These are phyloP conservation scores for Macrophomina pseudophaseolina DNA, from an alignment of 2,329 filamentous ascomycete species.

Conservation along the genomic window DNA sequence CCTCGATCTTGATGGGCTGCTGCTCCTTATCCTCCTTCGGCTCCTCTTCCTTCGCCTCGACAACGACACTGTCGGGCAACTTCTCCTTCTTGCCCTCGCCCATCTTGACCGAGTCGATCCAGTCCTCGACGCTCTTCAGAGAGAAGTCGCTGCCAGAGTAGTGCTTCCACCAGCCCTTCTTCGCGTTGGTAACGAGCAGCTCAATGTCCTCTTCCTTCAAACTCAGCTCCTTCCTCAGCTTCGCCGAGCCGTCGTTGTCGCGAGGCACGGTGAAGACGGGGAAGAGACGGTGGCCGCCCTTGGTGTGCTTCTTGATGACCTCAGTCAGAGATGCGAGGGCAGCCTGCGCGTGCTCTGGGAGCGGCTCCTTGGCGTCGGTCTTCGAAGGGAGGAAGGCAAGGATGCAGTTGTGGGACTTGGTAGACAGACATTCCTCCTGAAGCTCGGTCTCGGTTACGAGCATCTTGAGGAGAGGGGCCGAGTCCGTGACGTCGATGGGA, in stretches of 20 bases:
- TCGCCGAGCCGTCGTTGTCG: constrained; percentile 61
- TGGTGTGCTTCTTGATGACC: constrained; percentile 75
- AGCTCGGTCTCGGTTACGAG: constrained; percentile 69
- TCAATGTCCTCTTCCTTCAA: constrained; percentile 66
- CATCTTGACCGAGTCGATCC: constrained; percentile 90
- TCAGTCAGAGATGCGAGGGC: constrained; percentile 69
- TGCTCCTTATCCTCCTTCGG: constrained; percentile 34
- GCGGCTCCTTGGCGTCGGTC: constrained; percentile 29
- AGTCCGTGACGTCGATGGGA: constrained; percentile 59
- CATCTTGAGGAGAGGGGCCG: constrained; percentile 65
- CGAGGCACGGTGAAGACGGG: constrained; percentile 79
- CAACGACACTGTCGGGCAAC: constrained; percentile 58
- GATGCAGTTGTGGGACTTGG: constrained; percentile 81
- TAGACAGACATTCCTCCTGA: constrained; percentile 71
- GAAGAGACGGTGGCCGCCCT: constrained; percentile 72
- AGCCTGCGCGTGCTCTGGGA: constrained; percentile 48
- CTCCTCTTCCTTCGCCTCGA: constrained; percentile 32
- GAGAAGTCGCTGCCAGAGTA: constrained; percentile 66
- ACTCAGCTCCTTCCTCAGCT: constrained; percentile 65
- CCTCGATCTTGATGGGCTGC: constrained; percentile 39
- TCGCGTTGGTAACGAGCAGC: constrained; percentile 82
- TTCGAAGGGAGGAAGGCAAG: constrained; percentile 69
- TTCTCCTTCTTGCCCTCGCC: constrained; percentile 82
- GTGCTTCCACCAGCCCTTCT: constrained; percentile 83
- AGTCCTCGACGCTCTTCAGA: constrained; percentile 71